Base-by-base conservation (phyloP, 805 yeast species). In the Sugiyamaella smithiae region DNA sequence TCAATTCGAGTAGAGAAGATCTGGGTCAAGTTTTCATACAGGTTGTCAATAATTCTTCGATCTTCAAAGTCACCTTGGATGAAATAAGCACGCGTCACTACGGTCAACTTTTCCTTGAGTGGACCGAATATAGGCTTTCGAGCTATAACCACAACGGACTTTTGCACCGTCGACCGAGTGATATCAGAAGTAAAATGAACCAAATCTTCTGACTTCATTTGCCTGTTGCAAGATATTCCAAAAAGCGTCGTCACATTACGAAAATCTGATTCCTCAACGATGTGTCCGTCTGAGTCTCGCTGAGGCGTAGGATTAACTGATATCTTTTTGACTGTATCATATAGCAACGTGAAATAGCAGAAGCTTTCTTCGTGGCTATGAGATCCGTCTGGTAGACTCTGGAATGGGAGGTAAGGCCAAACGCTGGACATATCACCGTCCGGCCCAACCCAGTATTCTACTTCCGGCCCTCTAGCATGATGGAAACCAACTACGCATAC, bases 341-440 rank as follows among this genome's bases (percentile, higher is more conserved):
- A 86, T 4, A 85, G 75, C 38, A 91, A 69, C 20, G 96, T 90
- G 68, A 91, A 91, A 62, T 88, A 88, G 20, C 96, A 84, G 61
- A 90, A 88, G 0, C 96, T 89, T 65, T 93, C 98, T 63, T 89
- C 95, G 62, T 83, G 91, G 19, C 90, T 75, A 65, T 93, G 99
- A 1, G 95, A 84, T 3, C 98, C 98, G 67, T 93, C 99, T 0
- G 99, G 98, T 19, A 93, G 70, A 1, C 97, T 95, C 63, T 90
- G 97, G 62, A 93, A 93, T 2, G 99, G 95, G 36, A 93, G 67
- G 60, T 84, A 81, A 8, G 93, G 89, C 90, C 97, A 93, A 16
- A 85, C 68, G 2, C 68, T 59, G 0, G 74, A 61, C 36, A 69
- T 66, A 19, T 68, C 68, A 25, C 67, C 70, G 23, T 66, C 69